Evolutionary conservation across 768 basidiomycete species (phyloP).

Genomic region (Postia placenta): DNA sequence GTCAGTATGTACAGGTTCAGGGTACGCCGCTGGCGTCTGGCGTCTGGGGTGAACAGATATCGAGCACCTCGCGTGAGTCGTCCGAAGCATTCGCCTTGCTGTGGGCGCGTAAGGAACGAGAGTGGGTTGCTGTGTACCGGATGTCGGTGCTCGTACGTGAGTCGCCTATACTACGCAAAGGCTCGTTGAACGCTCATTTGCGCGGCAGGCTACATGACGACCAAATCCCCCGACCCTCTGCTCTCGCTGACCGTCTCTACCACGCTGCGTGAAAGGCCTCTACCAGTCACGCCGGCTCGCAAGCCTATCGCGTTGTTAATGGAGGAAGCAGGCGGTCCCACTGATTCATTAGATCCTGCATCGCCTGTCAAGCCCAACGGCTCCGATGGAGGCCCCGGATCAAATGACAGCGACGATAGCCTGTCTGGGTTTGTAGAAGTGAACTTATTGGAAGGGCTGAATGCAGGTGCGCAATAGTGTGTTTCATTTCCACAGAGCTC

Average conservation of each 20-base stretch:
- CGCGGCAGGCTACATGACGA: slow-evolving; percentile 35
- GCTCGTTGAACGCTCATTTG: not conserved
- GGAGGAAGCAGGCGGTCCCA: slow-evolving; percentile 24
- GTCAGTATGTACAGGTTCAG: slow-evolving; percentile 70
- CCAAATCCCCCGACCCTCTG: slow-evolving; percentile 65
- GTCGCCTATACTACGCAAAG: not conserved
- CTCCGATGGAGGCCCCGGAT: slow-evolving; percentile 13
- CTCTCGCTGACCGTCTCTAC: slow-evolving; percentile 79
- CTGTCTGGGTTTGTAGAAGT: slow-evolving; percentile 56
- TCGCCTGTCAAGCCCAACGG: slow-evolving; percentile 27
- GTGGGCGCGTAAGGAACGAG: slow-evolving; percentile 51
- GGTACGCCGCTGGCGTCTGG: slow-evolving; percentile 66
- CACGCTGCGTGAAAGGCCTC: slow-evolving; percentile 80
- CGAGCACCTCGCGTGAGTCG: slow-evolving; percentile 7
- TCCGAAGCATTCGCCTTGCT: slow-evolving; percentile 59
- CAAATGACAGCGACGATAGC: slow-evolving; percentile 32
- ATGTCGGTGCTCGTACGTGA: slow-evolving; percentile 75
- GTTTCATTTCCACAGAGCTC: too few species aligned
- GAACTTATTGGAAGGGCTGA: slow-evolving; percentile 60
- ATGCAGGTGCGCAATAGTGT: slow-evolving; percentile 42
- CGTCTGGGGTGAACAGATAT: slow-evolving; percentile 65
- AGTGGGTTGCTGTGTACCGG: slow-evolving; percentile 79
- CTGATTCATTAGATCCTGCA: slow-evolving; percentile 12
- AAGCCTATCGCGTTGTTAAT: slow-evolving; percentile 29
- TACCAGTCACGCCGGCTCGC: slow-evolving; percentile 38